Percentiles rank a stretch among this genome's conserved stretches.
These are phyloP conservation scores for Golubevia pallescens DNA, from an alignment of 1,284 basidiomycete genomes.

Conservation along the genomic window DNA sequence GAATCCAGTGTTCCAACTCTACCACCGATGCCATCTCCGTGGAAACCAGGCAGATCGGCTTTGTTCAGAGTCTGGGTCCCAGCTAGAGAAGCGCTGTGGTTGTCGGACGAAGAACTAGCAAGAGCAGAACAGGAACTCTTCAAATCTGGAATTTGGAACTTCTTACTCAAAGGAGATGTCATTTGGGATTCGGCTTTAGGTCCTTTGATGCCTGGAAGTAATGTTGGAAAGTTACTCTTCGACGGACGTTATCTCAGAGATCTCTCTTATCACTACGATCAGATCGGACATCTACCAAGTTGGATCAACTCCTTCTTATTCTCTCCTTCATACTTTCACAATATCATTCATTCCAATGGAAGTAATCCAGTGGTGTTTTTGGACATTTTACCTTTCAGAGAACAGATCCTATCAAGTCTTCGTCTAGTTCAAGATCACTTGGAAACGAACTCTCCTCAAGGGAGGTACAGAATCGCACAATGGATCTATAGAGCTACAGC, in stretches of 20 bases:
- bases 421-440: slow-evolving; percentile 55
- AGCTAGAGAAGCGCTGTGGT: slow-evolving; percentile 26
- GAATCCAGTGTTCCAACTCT: neutral
- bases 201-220: slow-evolving; percentile 20
- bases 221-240: slow-evolving; percentile 60
- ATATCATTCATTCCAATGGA: slow-evolving; percentile 29
- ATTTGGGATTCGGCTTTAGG: slow-evolving; percentile 50
- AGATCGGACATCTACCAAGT: slow-evolving; percentile 64
- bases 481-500: slow-evolving; percentile 58
- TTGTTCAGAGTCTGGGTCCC: slow-evolving; percentile 49
- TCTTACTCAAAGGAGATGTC: slow-evolving; percentile 50
- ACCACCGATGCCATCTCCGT: slow-evolving; percentile 23
- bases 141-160: slow-evolving; percentile 46
- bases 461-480: slow-evolving; percentile 52
- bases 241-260: slow-evolving; percentile 63
- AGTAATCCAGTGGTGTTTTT: slow-evolving; percentile 46
- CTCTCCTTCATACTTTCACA: slow-evolving; percentile 55
- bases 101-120: slow-evolving; percentile 45
- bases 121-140: slow-evolving; percentile 58
- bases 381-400: slow-evolving; percentile 52
- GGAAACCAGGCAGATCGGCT: slow-evolving; percentile 49
- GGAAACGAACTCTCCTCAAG: slow-evolving; percentile 42
- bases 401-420: slow-evolving; percentile 45
- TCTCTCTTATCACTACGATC: slow-evolving; percentile 59
- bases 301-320: slow-evolving; percentile 48